Evolutionary conservation across 2,329 filamentous ascomycete genomes (phyloP), one percentile per base, ranked within the genome.

Genomic region (Allantophomopsis cytisporea): DNA sequence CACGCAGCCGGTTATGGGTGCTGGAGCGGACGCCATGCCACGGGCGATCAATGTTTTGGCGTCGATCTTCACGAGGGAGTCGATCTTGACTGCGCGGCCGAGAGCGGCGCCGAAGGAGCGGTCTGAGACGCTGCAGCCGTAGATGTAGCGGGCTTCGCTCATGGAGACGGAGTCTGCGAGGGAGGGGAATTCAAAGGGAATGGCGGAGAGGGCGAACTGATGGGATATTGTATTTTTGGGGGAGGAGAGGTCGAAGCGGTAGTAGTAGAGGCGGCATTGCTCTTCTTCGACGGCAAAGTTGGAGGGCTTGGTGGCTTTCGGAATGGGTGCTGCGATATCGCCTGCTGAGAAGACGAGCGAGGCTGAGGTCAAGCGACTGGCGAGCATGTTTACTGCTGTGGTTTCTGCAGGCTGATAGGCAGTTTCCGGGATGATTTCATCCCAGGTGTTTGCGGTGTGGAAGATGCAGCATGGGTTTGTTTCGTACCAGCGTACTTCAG

Each of bases 371-470:
- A 83, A 60, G 3, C 80, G 71, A 46, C 80, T 83, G 2, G 70
- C 73, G 1, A 84, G 61, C 50, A 84, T 68, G 48, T 78, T 76
- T 4, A 83, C 73, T 1, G 64, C 60, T 13, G 50, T 50, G 0
- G 62, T 49, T 42, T 60, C 48, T 45, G 48, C 7, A 43, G 10
- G 52, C 50, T 15, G 53, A 14, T 42, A 43, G 2, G 31, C 21
- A 4, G 38, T 30, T 20, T 46, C 46, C 2, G 50, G 18, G 13
- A 57, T 44, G 2, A 54, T 45, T 4, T 68, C 65, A 39, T 83
- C 76, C 80, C 80, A 85, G 2, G 73, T 72, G 47, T 82, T 83
- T 1, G 76, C 80, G 0, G 78, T 81, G 49, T 84, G 80, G 44
- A 83, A 82, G 35, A 84, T 80, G 48, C 76, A 76, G 48, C 76